Conservation (phyloP, 208 protist species). For the Phytomonas francai region DNA sequence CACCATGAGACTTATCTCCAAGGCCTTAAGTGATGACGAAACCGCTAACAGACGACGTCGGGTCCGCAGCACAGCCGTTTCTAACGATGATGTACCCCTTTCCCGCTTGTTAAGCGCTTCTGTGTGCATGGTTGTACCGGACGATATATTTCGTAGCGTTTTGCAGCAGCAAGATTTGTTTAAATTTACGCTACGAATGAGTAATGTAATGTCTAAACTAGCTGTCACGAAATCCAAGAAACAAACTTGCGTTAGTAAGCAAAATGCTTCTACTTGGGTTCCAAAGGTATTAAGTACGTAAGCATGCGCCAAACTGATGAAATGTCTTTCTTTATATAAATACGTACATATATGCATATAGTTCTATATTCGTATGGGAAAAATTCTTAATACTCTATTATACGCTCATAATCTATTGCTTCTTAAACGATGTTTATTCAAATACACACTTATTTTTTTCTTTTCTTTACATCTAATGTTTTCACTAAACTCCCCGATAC, state of each 20-base stretch:
- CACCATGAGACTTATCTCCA: constrained; percentile 18
- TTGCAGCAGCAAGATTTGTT: constrained; percentile 29
- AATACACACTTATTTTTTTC: not conserved
- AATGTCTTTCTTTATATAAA: not conserved
- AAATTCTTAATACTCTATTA: not conserved
- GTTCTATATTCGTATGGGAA: not conserved
- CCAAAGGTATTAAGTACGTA: not conserved
- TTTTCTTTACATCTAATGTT: not conserved
- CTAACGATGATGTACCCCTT: not conserved
- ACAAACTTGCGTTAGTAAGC: not conserved
- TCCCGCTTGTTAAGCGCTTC: not conserved
- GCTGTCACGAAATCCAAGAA: not conserved
- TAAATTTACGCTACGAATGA: not conserved
- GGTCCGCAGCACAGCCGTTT: not conserved
- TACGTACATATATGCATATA: not conserved
- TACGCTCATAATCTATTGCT: not conserved
- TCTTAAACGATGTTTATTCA: too few relatives aligned
- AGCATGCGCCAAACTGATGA: not conserved
- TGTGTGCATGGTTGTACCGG: constrained; percentile 37
- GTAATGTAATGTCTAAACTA: not conserved
- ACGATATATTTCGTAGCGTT: constrained; percentile 61
- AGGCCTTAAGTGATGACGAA: constrained; percentile 4
- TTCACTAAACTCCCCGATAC: not conserved
- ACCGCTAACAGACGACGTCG: not conserved
- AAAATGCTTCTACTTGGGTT: not conserved